Conservation (phyloP, 1,284 basidiomycete species). For the Heterobasidion occidentale region DNA sequence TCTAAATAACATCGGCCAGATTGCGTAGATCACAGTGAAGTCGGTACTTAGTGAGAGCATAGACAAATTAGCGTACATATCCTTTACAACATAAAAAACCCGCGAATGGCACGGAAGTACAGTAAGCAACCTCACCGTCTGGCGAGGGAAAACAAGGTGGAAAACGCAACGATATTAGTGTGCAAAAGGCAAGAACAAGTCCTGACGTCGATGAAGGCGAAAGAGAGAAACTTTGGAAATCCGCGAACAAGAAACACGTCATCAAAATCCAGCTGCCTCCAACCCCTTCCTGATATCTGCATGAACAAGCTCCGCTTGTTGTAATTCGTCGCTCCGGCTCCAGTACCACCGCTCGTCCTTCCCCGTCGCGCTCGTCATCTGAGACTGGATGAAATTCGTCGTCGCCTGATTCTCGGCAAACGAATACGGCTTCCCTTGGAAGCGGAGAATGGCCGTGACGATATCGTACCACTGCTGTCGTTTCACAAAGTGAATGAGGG, state of each 20-base stretch:
- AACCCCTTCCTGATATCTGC: slow-evolving; percentile 55
- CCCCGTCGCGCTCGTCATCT: slow-evolving; percentile 30
- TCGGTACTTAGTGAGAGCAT: too few species aligned
- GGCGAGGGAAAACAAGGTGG: background rate
- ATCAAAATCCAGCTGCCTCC: slow-evolving; percentile 52
- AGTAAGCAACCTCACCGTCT: background rate
- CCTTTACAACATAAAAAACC: background rate
- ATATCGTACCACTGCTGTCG: slow-evolving; percentile 50
- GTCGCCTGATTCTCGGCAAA: slow-evolving; percentile 40
- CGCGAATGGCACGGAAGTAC: background rate
- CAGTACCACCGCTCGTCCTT: slow-evolving; percentile 46
- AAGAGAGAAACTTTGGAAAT: background rate
- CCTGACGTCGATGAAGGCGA: too few species aligned
- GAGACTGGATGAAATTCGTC: slow-evolving; percentile 37
- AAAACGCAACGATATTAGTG: background rate
- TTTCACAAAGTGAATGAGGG: slow-evolving; percentile 44
- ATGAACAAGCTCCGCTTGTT: slow-evolving; percentile 47
- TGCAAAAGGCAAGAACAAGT: background rate
- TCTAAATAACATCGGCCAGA: background rate
- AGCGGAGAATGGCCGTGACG: slow-evolving; percentile 46
- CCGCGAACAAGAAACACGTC: background rate
- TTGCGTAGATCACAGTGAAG: too few species aligned
- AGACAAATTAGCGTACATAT: background rate
- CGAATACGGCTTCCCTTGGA: slow-evolving; percentile 46
- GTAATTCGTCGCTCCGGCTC: slow-evolving; percentile 50